These are phyloP conservation scores for Cutaneotrichosporon sp. DNA, from an alignment of 1,284 basidiomycete genomes.

Conservation along the genomic window DNA sequence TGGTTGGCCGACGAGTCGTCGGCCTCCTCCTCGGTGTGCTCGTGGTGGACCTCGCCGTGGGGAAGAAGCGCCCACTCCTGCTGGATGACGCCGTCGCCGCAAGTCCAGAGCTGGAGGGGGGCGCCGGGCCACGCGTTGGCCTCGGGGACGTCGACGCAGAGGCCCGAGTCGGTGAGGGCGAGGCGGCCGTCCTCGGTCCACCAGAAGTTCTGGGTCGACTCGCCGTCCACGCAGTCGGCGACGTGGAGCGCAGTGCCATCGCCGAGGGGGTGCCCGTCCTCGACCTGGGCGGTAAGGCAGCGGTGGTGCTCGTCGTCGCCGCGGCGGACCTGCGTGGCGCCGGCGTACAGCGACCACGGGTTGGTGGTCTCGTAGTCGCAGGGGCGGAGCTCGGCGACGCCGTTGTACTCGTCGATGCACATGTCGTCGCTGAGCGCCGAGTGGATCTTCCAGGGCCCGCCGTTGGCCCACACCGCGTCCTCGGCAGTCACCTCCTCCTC, in stretches of 20 bases:
- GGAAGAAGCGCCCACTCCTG: no score
- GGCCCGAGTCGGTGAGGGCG: constrained; percentile 11
- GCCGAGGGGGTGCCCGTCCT: background rate
- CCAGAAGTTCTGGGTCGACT: constrained; percentile 7
- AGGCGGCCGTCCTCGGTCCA: constrained; percentile 20
- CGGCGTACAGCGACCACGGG: no score
- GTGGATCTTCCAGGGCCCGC: no score
- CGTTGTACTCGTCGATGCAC: background rate
- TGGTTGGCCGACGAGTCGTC: no score
- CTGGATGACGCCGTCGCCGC: no score
- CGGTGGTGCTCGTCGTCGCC: background rate
- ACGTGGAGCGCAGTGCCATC: background rate
- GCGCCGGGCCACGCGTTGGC: no score
- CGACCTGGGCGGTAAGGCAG: background rate
- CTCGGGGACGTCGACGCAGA: constrained; percentile 8
- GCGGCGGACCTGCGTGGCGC: background rate
- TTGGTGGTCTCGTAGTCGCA: no score
- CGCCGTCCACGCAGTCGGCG: constrained; percentile 2
- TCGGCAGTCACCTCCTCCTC: no score
- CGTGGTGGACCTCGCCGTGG: no score
- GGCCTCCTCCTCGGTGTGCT: no score
- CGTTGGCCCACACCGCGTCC: no score
- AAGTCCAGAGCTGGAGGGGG: no score
- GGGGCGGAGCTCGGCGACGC: background rate
- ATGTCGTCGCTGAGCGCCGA: background rate